These are phyloP conservation scores for Fusarium ramigenum DNA, from an alignment of 2,329 filamentous ascomycete genomes.

Conservation along the genomic window DNA sequence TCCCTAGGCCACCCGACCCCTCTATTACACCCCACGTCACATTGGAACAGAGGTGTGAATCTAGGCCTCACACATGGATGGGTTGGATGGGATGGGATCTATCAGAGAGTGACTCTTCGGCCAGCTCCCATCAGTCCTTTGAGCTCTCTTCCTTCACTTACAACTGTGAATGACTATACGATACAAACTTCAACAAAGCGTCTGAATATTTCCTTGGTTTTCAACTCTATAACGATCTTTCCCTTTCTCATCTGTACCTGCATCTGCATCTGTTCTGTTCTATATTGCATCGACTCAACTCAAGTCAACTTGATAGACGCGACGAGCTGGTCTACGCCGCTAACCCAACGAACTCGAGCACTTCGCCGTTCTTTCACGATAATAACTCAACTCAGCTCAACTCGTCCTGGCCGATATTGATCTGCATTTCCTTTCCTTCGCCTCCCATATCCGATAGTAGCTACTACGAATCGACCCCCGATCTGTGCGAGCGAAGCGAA, in stretches of 20 bases:
- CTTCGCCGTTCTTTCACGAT: slow-evolving; percentile 27
- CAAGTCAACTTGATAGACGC: slow-evolving; percentile 34
- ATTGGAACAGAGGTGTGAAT: slow-evolving; percentile 7
- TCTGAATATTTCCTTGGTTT: slow-evolving; percentile 32
- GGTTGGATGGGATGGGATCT: background rate
- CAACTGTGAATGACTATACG: slow-evolving; percentile 41
- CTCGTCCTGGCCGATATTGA: background rate
- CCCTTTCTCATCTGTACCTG: slow-evolving; percentile 17
- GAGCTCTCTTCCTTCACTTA: slow-evolving; percentile 36
- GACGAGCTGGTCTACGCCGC: slow-evolving; percentile 45
- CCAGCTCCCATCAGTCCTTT: slow-evolving; percentile 18
- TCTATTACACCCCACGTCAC: slow-evolving; percentile 26
- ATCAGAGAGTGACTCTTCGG: slow-evolving; percentile 11
- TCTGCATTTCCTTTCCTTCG: background rate
- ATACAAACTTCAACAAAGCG: slow-evolving; percentile 40
- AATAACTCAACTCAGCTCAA: slow-evolving; percentile 9
- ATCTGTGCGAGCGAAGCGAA: slow-evolving; percentile 29
- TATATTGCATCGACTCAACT: slow-evolving; percentile 10
- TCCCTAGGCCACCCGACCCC: slow-evolving; percentile 14
- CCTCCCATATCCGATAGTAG: slow-evolving; percentile 10
- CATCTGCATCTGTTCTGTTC: slow-evolving; percentile 13
- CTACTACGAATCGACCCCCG: slow-evolving; percentile 17
- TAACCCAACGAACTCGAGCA: slow-evolving; percentile 32
- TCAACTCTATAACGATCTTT: slow-evolving; percentile 32
- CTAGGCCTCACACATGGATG: slow-evolving; percentile 21